phyloP scores from a whole-genome alignment of 2,329 filamentous ascomycete species.

The Alternaria longipes region DNA sequence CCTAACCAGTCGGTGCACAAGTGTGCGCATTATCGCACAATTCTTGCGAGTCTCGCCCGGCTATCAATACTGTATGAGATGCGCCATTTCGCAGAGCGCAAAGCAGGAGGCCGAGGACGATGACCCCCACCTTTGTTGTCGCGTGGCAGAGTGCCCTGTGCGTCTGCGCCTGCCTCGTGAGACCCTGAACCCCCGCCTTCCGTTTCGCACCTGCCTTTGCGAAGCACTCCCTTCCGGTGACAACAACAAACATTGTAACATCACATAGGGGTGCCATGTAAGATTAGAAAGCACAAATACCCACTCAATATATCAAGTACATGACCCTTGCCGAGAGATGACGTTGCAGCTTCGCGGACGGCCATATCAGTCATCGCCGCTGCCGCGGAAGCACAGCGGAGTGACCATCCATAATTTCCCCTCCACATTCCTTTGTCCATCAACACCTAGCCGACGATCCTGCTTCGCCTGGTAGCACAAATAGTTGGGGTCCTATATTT shows the following conservation, averaged over 20 bases:
- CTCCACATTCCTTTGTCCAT: neutral
- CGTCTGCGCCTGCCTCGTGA: conserved; percentile 10
- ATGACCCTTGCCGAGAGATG: neutral
- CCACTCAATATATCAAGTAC: neutral
- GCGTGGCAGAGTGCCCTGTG: conserved; percentile 19
- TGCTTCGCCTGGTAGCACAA: neutral
- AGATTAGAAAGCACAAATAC: neutral
- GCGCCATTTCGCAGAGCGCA: conserved; percentile 8
- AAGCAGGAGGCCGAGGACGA: neutral
- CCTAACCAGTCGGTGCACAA: conserved; percentile 3
- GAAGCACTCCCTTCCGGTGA: neutral
- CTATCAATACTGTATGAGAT: neutral
- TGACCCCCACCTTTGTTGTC: conserved; percentile 9
- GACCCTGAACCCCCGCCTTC: conserved; percentile 13
- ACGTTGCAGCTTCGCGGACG: neutral
- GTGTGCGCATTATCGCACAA: conserved; percentile 9
- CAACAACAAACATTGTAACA: neutral
- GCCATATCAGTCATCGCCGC: neutral
- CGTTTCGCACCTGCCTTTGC: conserved; percentile 12
- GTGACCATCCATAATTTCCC: neutral
- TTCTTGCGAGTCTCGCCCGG: conserved; percentile 1
- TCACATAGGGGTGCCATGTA: neutral
- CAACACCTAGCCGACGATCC: neutral
- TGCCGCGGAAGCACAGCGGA: neutral
- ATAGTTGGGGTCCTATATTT: neutral